Base-by-base conservation (phyloP, 2,329 filamentous ascomycete species). In the Didymella exigua region DNA sequence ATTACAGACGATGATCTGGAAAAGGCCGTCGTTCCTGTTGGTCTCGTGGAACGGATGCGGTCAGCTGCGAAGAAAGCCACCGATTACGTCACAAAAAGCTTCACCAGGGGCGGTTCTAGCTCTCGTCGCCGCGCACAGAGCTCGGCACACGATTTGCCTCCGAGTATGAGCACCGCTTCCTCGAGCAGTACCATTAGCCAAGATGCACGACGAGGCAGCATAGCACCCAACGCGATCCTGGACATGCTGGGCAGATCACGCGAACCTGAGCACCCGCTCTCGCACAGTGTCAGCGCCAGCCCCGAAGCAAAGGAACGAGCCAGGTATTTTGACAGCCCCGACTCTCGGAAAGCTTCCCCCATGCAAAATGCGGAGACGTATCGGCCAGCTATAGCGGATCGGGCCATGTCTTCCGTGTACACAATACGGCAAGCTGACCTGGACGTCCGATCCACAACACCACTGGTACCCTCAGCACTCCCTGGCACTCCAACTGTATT, bases 1-100 rank as follows among this genome's bases (percentile, higher is more conserved):
- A 91, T 98, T 42, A 93, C 96, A 55, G 91, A 91, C 62, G 87
- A 96, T 69, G 95, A 99, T 76, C 86, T 99, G 67, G 93, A 91
- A 40, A 86, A 87, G 50, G 95, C 95, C 52, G 95, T 99, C 50
- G 89, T 96, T 14, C 93, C 93, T 6, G 86, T 97, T 45, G 93
- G 89, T 7, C 86, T 97, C 59, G 82, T 98, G 18, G 91, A 96
- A 69, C 88, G 91, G 29, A 89, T 95, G 44, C 86, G 87, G 41
- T 96, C 90, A 11, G 90, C 86, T 33, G 84, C 96, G 60, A 81
- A 79, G 36, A 65, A 56, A 50, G 67, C 53, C 48, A 68, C 59
- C 5, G 64, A 68, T 30, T 67, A 63, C 41, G 62, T 68, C 13
- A 61, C 63, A 23, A 68, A 68, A 49, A 67, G 63, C 14, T 67